Evolutionary conservation across 306 rosid species (phyloP), one percentile per base, ranked within the genome.

Genomic region (Astragalus membranaceus): DNA sequence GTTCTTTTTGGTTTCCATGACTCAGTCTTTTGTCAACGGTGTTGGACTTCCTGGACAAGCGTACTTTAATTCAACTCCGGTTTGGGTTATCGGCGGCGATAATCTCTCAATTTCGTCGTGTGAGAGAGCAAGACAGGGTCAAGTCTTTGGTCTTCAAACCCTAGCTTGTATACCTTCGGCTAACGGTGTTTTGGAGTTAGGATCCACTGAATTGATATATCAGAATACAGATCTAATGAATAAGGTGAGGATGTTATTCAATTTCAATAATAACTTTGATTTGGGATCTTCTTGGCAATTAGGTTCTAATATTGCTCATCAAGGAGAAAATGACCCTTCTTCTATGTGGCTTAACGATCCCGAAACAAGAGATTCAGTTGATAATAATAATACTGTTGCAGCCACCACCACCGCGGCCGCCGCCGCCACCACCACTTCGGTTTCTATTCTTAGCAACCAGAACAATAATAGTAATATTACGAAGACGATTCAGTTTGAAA

Each of bases 1-100:
- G 99, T 91, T 91, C 87, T 94, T 88, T 43, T 79, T 94, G 1
- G 83, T 94, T 4, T 94, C 99, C 7, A 94, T 94, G 99, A 91
- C 99, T 0, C 99, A 94, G 67, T 84, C 88, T 2, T 94, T 94
- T 39, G 80, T 80, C 6, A 80, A 82, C 78, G 99, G 91, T 7
- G 32, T 66, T 1, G 96, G 95, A 2, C 53, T 94, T 2, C 92
- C 97, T 0, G 96, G 97, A 0, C 95, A 91, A 52, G 91, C 97
- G 0, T 86, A 86, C 20, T 68, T 78, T 58, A 73, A 54, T 7
- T 83, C 96, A 2, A n/a, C 8, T n/a, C 91, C 96, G 3, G 80
- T 86, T 0, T 94, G 97, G 97, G 62, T 91, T 10, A 7, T 77
- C 13, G 99, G 99, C 3, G 59, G 70, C 0, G 96, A 89, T 3